These are phyloP conservation scores for Phylloboletellus chloephorus DNA, from an alignment of 1,284 basidiomycete genomes.

Conservation along the genomic window DNA sequence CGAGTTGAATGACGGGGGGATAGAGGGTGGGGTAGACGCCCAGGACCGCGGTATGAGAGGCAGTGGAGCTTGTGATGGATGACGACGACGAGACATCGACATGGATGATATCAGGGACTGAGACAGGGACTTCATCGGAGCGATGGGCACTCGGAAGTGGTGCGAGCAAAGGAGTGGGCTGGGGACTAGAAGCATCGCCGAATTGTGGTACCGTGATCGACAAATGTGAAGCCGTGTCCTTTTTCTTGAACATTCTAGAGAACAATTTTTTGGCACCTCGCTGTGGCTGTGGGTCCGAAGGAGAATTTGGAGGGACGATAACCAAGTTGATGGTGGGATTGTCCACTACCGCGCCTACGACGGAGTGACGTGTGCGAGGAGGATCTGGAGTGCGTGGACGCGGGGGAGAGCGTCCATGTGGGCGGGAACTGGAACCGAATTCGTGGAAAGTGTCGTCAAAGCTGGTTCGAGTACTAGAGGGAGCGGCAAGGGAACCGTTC, in stretches of 20 bases:
- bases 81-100: slow-evolving; percentile 18
- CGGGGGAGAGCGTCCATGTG: slow-evolving; percentile 1
- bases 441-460: slow-evolving; percentile 26
- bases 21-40: slow-evolving; percentile 57
- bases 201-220: slow-evolving; percentile 14
- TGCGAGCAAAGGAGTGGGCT: slow-evolving; percentile 16
- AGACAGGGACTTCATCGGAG: slow-evolving; percentile 13
- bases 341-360: neutral
- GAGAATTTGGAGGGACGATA: slow-evolving; percentile 21
- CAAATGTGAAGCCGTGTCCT: slow-evolving; percentile 30
- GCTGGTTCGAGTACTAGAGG: slow-evolving; percentile 21
- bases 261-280: slow-evolving; percentile 59
- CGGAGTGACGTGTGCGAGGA: slow-evolving; percentile 5
- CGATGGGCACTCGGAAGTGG: slow-evolving; percentile 2
- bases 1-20: slow-evolving; percentile 38
- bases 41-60: slow-evolving; percentile 52
- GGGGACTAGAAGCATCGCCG: slow-evolving; percentile 12
- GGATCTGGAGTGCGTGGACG: slow-evolving; percentile 13
- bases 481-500: slow-evolving; percentile 4
- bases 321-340: slow-evolving; percentile 18
- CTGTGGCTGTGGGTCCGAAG: slow-evolving; percentile 22
- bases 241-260: slow-evolving; percentile 69
- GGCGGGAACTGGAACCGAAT: slow-evolving; percentile 10
- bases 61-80: slow-evolving; percentile 16
- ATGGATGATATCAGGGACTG: slow-evolving; percentile 9